Percentiles rank a stretch among this genome's conserved stretches.
Evolutionary conservation across 345 rosid genomes (phyloP).

Genomic region (Mallotus nudiflorus): DNA sequence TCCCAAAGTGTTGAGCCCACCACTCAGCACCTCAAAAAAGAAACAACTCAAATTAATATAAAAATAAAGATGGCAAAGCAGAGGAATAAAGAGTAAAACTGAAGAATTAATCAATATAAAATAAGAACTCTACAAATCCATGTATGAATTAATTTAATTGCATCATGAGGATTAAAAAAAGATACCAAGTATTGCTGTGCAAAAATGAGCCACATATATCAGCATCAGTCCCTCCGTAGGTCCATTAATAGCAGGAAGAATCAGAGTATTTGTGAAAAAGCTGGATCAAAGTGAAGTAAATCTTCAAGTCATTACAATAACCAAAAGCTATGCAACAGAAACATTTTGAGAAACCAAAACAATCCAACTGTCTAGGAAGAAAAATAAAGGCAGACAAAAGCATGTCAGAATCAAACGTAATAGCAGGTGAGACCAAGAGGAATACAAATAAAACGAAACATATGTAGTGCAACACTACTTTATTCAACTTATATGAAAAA

Average conservation of each 20-base stretch:
- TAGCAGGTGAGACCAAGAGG: not conserved
- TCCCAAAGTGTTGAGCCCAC: constrained; percentile 76
- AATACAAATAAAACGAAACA: no score
- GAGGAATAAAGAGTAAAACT: not conserved
- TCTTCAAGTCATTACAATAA: constrained; percentile 14
- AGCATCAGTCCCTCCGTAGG: constrained; percentile 96
- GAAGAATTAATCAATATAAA: not conserved
- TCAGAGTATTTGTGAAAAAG: constrained; percentile 88
- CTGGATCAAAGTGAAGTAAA: constrained; percentile 42
- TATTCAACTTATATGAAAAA: not conserved
- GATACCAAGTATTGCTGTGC: constrained; percentile 86
- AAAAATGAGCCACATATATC: constrained; percentile 71
- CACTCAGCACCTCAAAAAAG: constrained; percentile 76
- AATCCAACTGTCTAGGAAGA: not conserved
- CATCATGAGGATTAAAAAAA: constrained; percentile 7
- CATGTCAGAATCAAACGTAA: not conserved
- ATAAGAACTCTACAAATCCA: no score
- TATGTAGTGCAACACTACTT: not conserved
- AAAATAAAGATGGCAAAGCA: constrained; percentile 12
- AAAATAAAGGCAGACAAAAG: not conserved
- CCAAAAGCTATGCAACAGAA: not conserved
- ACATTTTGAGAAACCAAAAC: not conserved
- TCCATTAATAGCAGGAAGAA: constrained; percentile 91
- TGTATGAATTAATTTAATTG: not conserved
- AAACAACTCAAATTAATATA: constrained; percentile 10